A percentile compares a stretch with the other conserved stretches of the same genome.
Conservation (phyloP, 2,329 filamentous ascomycete species). For the Epichloe aotearoae region DNA sequence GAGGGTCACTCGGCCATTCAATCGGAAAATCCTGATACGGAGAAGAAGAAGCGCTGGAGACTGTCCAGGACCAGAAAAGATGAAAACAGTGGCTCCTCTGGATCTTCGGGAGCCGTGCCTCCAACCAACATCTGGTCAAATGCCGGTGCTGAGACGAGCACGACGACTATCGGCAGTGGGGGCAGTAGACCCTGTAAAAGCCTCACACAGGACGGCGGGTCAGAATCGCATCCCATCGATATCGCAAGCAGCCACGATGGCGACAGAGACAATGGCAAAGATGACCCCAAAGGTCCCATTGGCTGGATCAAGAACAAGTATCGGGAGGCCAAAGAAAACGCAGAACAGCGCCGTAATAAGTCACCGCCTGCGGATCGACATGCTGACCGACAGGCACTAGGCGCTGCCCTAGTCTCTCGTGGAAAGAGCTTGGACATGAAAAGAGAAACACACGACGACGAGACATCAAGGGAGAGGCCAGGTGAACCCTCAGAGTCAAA, state of each 20-base stretch:
- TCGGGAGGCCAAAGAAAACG: constrained; percentile 44
- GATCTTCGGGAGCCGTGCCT: constrained; percentile 29
- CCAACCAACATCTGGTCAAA: constrained; percentile 44
- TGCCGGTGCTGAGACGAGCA: constrained; percentile 50
- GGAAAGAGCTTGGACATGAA: constrained; percentile 36
- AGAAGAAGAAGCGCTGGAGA: constrained; percentile 60
- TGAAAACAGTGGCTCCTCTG: constrained; percentile 32
- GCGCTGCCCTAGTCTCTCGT: constrained; percentile 21
- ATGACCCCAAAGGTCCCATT: constrained; percentile 38
- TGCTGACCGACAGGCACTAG: constrained; percentile 16
- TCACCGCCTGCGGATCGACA: constrained; percentile 32
- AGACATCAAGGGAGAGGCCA: constrained; percentile 4
- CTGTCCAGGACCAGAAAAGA: constrained; percentile 52
- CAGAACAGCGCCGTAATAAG: constrained; percentile 41
- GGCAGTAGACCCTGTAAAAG: constrained; percentile 34
- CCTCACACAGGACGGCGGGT: constrained; percentile 36
- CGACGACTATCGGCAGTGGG: constrained; percentile 53
- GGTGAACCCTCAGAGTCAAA: not conserved
- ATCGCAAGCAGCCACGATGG: constrained; percentile 25
- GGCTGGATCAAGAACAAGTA: constrained; percentile 49
- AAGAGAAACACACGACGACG: constrained; percentile 19
- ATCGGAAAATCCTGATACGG: constrained; percentile 43
- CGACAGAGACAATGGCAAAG: constrained; percentile 26
- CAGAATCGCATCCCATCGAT: constrained; percentile 27
- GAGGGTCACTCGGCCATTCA: constrained; percentile 39